Base-by-base conservation (phyloP, 108 stramenopile species). In the Skeletonema potamos region DNA sequence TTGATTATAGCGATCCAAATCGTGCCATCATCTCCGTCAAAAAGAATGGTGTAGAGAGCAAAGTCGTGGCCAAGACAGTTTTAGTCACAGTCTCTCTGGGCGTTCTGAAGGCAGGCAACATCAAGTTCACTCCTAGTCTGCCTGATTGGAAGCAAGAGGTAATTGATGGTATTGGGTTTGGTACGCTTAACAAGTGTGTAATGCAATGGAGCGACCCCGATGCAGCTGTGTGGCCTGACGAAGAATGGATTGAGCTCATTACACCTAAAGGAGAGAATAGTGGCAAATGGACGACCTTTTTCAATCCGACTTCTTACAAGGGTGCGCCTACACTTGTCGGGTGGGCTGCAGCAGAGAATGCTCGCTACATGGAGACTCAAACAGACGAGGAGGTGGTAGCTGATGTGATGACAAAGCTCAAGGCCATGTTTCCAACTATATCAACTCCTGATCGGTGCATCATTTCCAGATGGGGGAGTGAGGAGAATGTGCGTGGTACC, bases 31-130 rank as follows among this genome's bases (percentile, higher is more conserved):
- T 65, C 1, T 54, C 46, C 51, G 54, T 20, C 30, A 67, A 12
- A n/a, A 58, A 12, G 6, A 15, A 68, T 41, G 68, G 33, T 3
- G 51, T 17, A 17, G 18, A 29, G 5, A 22, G 15, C 13, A 27
- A 10, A 17, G 27, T 57, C 22, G 9, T 11, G n/a, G 27, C 55
- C 24, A 56, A 57, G 27, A 59, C 51, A 20, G 82, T 79, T 10
- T 30, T 91, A 24, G 78, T 87, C 13, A 89, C 90, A 26, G 81
- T 86, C 6, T 85, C 90, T 29, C 65, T 91, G 43, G 90, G 88
- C 3, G 88, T 89, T 8, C 69, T 91, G 27, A 89, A 91, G 66
- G 57, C 76, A 7, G 39, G 61, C 20, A 32, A 12, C 13, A 77
- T 91, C 30, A 60, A 79, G 18, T 91, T 91, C 69, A 33, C 39